Evolutionary conservation across 768 basidiomycete genomes (phyloP).

Genomic region (Tephrocybe sp.): DNA sequence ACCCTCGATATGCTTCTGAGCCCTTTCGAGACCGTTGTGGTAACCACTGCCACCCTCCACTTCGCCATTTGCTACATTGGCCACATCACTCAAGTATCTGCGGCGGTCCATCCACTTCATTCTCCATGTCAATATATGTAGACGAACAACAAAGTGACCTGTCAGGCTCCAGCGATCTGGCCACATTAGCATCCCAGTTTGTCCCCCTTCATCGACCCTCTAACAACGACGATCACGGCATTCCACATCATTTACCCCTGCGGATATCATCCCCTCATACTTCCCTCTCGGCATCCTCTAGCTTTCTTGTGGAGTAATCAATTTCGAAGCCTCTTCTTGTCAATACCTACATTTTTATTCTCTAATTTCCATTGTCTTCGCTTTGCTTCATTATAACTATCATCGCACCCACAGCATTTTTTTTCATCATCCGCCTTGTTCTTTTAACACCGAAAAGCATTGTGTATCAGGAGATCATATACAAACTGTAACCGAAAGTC

Average conservation of each 20-base stretch:
- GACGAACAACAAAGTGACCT: conserved; percentile 16
- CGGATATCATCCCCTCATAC: conserved; percentile 14
- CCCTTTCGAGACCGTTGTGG: background rate
- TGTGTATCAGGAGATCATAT: conserved; percentile 8
- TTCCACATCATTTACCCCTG: conserved; percentile 13
- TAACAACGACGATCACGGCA: conserved; percentile 13
- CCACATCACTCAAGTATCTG: background rate
- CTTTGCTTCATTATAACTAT: conserved; percentile 20
- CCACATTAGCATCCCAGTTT: conserved; percentile 8
- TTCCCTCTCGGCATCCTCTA: conserved; percentile 3
- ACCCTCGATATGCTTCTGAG: background rate
- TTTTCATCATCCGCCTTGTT: conserved; percentile 8
- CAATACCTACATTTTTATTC: conserved; percentile 16
- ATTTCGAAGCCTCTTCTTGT: conserved; percentile 12
- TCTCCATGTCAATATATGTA: conserved; percentile 18
- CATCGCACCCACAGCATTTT: conserved; percentile 15
- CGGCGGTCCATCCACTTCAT: conserved; percentile 1
- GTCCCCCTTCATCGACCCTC: conserved; percentile 3
- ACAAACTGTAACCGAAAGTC: conserved; percentile 8
- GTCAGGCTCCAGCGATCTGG: conserved; percentile 10
- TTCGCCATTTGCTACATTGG: background rate
- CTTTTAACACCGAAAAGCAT: conserved; percentile 10
- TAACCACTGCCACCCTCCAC: background rate
- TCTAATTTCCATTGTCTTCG: conserved; percentile 16
- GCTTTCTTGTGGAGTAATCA: conserved; percentile 8